Percentiles rank a stretch among this genome's conserved stretches.
Evolutionary conservation across 257 asterid species (phyloP).

Genomic region (Cruciata laevipes): DNA sequence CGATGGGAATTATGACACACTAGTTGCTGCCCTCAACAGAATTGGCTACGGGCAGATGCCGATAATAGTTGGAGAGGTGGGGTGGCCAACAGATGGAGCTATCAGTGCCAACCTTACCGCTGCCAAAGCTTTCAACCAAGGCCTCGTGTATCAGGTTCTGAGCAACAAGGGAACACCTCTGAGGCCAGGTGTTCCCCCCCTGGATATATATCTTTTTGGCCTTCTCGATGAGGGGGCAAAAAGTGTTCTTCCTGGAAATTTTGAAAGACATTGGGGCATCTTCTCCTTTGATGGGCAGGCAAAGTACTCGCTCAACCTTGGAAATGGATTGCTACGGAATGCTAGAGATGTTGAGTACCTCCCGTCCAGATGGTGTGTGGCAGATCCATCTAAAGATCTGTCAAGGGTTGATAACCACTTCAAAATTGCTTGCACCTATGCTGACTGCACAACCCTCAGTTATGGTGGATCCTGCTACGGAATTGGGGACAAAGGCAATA

Average conservation of each 20-base stretch:
- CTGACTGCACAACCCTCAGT: constrained; percentile 80
- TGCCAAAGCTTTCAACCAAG: constrained; percentile 80
- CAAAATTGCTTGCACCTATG: constrained; percentile 67
- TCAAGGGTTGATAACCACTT: constrained; percentile 53
- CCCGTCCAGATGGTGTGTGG: constrained; percentile 91
- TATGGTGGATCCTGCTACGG: constrained; percentile 82
- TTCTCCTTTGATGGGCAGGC: constrained; percentile 92
- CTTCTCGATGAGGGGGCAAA: constrained; percentile 88
- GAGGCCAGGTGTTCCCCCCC: constrained; percentile 74
- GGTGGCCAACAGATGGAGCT: constrained; percentile 93
- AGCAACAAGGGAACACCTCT: constrained; percentile 74
- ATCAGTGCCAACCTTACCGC: constrained; percentile 67
- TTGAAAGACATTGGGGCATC: constrained; percentile 95
- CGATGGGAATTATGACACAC: constrained; percentile 88
- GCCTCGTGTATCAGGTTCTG: constrained; percentile 52
- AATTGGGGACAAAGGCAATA: constrained; percentile 68
- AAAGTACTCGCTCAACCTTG: constrained; percentile 70
- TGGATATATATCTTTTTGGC: constrained; percentile 73
- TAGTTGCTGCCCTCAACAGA: constrained; percentile 67
- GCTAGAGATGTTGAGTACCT: constrained; percentile 69
- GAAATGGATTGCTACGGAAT: constrained; percentile 60
- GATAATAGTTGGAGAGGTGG: constrained; percentile 76
- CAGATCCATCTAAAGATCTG: constrained; percentile 64
- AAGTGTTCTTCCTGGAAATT: constrained; percentile 77
- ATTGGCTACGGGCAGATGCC: constrained; percentile 84